phyloP scores from a whole-genome alignment of 306 rosid genomes.

The Cucumis cinereus region DNA sequence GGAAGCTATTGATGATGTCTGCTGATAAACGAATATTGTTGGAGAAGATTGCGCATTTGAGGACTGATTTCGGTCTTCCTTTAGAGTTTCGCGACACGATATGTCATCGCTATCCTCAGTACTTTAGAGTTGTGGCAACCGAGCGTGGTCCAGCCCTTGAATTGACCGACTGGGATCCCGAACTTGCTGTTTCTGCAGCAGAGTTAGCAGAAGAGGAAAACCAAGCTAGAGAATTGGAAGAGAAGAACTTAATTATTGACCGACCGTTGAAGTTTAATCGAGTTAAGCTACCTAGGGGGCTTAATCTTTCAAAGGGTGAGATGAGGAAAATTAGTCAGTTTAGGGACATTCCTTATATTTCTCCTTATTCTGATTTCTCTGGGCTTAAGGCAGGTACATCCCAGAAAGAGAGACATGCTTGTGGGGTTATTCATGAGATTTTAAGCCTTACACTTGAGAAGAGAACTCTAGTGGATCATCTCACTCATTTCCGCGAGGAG shows the following conservation, averaged over 20 bases:
- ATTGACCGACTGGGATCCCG: slow-evolving; percentile 85
- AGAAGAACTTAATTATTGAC: slow-evolving; percentile 65
- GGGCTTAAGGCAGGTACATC: slow-evolving; percentile 39
- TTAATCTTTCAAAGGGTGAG: slow-evolving; percentile 69
- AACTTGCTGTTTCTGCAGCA: slow-evolving; percentile 80
- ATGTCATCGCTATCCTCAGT: slow-evolving; percentile 72
- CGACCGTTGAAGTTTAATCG: slow-evolving; percentile 61
- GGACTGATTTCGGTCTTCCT: slow-evolving; percentile 64
- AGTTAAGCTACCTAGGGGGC: slow-evolving; percentile 71
- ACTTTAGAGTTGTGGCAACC: slow-evolving; percentile 63
- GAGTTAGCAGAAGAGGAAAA: slow-evolving; percentile 70
- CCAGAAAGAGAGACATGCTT: slow-evolving; percentile 81
- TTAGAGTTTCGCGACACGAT: slow-evolving; percentile 68
- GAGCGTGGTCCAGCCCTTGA: slow-evolving; percentile 69
- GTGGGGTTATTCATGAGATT: slow-evolving; percentile 79
- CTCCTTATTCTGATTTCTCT: slow-evolving; percentile 80
- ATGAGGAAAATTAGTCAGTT: slow-evolving; percentile 55
- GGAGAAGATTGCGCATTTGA: slow-evolving; percentile 70
- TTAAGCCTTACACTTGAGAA: slow-evolving; percentile 81
- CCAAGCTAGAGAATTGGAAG: slow-evolving; percentile 43
- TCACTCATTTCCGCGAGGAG: slow-evolving; percentile 89
- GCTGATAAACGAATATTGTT: slow-evolving; percentile 57
- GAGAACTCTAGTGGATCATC: slow-evolving; percentile 67
- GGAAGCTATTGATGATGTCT: slow-evolving; percentile 83
- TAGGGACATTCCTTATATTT: slow-evolving; percentile 66